A percentile compares a stretch with the other conserved stretches of the same genome.
Conservation (phyloP, 139 green algal genomes). For the Mychonastes homosphaera region DNA sequence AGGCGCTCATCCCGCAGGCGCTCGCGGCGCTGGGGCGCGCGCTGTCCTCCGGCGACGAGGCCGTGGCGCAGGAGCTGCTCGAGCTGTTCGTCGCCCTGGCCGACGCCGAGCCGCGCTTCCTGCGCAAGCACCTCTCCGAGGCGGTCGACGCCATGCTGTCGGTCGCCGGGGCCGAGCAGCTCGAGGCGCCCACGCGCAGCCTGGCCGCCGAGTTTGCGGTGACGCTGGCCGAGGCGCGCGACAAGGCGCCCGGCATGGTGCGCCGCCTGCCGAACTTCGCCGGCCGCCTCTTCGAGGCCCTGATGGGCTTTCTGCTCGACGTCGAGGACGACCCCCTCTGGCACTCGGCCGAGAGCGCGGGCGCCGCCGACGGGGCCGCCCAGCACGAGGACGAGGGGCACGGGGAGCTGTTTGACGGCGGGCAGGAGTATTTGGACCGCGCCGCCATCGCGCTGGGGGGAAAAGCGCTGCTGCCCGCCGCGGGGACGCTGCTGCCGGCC, state of each 20-base stretch:
- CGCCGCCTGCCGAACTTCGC: slow-evolving; percentile 81
- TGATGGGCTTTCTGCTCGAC: slow-evolving; percentile 86
- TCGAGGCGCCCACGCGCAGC: slow-evolving; percentile 49
- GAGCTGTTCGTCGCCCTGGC: slow-evolving; percentile 90
- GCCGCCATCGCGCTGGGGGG: slow-evolving; percentile 82
- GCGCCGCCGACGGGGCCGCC: background rate
- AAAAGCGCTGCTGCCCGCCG: slow-evolving; percentile 75
- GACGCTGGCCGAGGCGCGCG: slow-evolving; percentile 85
- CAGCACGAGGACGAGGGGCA: slow-evolving; percentile 59
- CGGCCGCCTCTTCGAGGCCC: slow-evolving; percentile 66
- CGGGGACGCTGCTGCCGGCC: slow-evolving; percentile 50
- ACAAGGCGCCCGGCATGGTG: slow-evolving; percentile 65
- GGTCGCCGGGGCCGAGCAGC: slow-evolving; percentile 26
- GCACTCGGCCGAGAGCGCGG: slow-evolving; percentile 57
- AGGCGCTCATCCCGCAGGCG: slow-evolving; percentile 69
- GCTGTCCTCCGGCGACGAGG: slow-evolving; percentile 50
- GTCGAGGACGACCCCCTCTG: slow-evolving; percentile 86
- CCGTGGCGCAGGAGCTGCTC: slow-evolving; percentile 68
- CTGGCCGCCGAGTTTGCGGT: slow-evolving; percentile 90
- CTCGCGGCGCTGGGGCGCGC: slow-evolving; percentile 48
- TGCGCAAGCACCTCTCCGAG: slow-evolving; percentile 69
- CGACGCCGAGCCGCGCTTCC: slow-evolving; percentile 81
- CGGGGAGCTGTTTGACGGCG: slow-evolving; percentile 68
- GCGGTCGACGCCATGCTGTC: slow-evolving; percentile 69
- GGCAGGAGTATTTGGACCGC: slow-evolving; percentile 85